Conservation (phyloP, 352 stramenopile species). For the Globisporangium polare region DNA sequence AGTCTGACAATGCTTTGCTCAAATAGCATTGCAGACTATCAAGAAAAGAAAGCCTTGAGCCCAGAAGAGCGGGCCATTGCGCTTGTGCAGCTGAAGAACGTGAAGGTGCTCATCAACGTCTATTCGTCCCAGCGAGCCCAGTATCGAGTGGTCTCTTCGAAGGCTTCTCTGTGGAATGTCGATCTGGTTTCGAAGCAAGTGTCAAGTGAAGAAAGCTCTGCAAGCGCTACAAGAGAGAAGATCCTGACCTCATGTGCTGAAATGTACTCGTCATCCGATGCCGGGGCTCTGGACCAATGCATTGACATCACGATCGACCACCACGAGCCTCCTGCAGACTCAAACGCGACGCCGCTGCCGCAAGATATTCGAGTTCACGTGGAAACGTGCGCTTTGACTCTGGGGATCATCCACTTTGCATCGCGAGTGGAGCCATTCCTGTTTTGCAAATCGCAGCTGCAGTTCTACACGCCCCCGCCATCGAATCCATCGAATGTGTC, state of each 20-base stretch:
- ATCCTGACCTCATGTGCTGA: constrained; percentile 31
- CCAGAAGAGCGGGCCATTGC: constrained; percentile 31
- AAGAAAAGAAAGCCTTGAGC: constrained; percentile 14
- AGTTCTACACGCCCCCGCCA: constrained; percentile 26
- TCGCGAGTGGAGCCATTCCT: constrained; percentile 45
- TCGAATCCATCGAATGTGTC: constrained; percentile 40
- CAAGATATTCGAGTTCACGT: constrained; percentile 59
- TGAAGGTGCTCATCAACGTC: constrained; percentile 31
- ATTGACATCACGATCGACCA: constrained; percentile 53
- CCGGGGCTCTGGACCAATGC: constrained; percentile 4
- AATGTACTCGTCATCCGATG: constrained; percentile 22
- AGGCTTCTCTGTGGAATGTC: constrained; percentile 45
- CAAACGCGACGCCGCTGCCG: constrained; percentile 10
- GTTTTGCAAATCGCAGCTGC: constrained; percentile 34
- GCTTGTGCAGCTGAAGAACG: constrained; percentile 34
- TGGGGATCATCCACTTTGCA: constrained; percentile 43
- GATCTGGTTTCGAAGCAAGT: constrained; percentile 19
- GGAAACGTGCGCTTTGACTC: constrained; percentile 51
- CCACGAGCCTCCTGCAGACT: constrained; percentile 13
- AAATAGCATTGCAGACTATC: constrained; percentile 8
- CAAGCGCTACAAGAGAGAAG: constrained; percentile 6
- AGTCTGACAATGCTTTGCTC: constrained; percentile 29
- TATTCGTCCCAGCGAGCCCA: constrained; percentile 56
- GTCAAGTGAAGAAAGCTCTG: not conserved
- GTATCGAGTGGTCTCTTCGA: constrained; percentile 34